Evolutionary conservation across 495 filamentous ascomycete species (phyloP).

Genomic region (Lepraria neglecta): DNA sequence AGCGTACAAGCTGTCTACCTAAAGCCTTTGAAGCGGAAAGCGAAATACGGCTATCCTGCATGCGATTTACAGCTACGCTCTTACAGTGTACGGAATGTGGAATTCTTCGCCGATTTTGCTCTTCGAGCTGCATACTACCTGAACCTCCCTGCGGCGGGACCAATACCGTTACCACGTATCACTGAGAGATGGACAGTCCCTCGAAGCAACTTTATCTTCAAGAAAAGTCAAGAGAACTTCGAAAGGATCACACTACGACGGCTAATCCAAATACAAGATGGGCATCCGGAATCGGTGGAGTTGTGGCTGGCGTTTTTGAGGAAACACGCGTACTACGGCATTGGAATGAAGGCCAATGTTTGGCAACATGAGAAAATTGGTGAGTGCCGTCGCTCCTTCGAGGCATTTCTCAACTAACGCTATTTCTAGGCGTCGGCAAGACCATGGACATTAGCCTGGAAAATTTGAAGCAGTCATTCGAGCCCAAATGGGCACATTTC

Average conservation of each 20-base stretch:
- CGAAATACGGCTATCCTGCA: slow-evolving; percentile 68
- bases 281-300: slow-evolving; percentile 79
- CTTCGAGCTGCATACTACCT: slow-evolving; percentile 93
- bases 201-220: slow-evolving; percentile 80
- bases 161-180: slow-evolving; percentile 80
- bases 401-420: neutral
- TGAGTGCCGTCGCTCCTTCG: slow-evolving; percentile 25
- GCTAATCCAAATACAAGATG: slow-evolving; percentile 90
- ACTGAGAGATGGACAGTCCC: slow-evolving; percentile 93
- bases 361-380: slow-evolving; percentile 78
- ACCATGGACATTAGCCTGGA: slow-evolving; percentile 55
- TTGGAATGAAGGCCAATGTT: slow-evolving; percentile 98
- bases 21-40: slow-evolving; percentile 68
- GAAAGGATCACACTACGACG: slow-evolving; percentile 82
- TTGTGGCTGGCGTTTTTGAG: slow-evolving; percentile 85
- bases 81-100: slow-evolving; percentile 82
- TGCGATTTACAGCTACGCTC: slow-evolving; percentile 92
- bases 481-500: slow-evolving; percentile 58
- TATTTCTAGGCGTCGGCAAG: slow-evolving; percentile 54
- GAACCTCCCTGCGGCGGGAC: slow-evolving; percentile 76
- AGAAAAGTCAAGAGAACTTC: slow-evolving; percentile 97
- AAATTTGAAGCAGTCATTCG: slow-evolving; percentile 53
- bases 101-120: slow-evolving; percentile 93
- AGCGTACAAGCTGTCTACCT: slow-evolving; percentile 81
- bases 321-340: slow-evolving; percentile 85